Evolutionary conservation across 2,329 filamentous ascomycete species (phyloP).

Genomic region (Chrysoporthe cubensis): DNA sequence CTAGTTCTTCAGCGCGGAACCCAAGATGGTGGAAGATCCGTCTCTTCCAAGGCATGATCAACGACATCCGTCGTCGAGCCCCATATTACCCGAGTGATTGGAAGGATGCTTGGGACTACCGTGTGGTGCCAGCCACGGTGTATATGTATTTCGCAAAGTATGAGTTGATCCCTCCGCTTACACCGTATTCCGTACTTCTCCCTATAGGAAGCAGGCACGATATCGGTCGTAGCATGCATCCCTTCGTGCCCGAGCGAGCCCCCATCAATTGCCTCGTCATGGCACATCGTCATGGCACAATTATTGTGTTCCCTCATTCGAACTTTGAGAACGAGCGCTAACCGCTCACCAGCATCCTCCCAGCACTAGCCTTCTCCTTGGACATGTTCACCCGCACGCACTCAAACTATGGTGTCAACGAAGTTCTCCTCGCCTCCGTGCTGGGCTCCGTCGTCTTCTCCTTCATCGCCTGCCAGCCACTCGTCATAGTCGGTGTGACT

Average conservation of each 20-base stretch:
- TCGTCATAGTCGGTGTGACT: slow-evolving; percentile 90
- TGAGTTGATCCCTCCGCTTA: slow-evolving; percentile 29
- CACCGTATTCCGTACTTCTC: not conserved
- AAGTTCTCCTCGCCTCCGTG: slow-evolving; percentile 85
- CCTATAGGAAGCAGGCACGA: not conserved
- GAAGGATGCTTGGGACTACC: slow-evolving; percentile 87
- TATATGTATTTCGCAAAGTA: slow-evolving; percentile 98
- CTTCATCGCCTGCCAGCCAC: slow-evolving; percentile 77
- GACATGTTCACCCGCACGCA: slow-evolving; percentile 92
- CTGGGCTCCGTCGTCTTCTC: slow-evolving; percentile 82
- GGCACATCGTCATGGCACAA: not conserved
- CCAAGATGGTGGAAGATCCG: slow-evolving; percentile 72
- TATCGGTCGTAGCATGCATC: not conserved
- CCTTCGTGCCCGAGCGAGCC: not conserved
- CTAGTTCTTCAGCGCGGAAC: not conserved
- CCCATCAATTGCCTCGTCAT: not conserved
- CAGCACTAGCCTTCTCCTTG: slow-evolving; percentile 84
- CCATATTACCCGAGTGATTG: slow-evolving; percentile 85
- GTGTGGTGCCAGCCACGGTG: slow-evolving; percentile 82
- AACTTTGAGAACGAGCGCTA: not conserved
- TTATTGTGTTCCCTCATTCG: not conserved
- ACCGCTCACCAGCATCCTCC: slow-evolving; percentile 67
- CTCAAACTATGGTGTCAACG: slow-evolving; percentile 86
- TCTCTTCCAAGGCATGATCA: slow-evolving; percentile 77
- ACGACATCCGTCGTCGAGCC: slow-evolving; percentile 73